Evolutionary conservation across 345 rosid species (phyloP), one percentile per base, ranked within the genome.

Genomic region (Litchi chinensis): DNA sequence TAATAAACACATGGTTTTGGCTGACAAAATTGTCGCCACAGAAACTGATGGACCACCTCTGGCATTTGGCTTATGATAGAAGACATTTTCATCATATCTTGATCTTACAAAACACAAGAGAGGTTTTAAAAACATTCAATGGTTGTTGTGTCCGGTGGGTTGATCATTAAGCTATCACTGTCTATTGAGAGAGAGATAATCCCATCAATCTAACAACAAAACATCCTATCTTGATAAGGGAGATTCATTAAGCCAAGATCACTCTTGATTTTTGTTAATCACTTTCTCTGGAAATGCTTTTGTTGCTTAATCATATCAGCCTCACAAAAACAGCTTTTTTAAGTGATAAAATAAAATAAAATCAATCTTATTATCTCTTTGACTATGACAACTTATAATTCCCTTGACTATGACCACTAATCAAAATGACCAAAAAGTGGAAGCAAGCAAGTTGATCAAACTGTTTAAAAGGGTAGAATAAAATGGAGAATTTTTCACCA

Each of bases 41-140:
- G 10, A 79, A 80, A 65, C 76, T 73, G 82, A 83, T 79, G 91
- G 93, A 87, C 91, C 91, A 88, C 89, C 65, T 68, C 16, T 63
- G 56, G 28, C 40, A 62, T 43, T 78, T 79, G 79, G 83, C 78
- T 77, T 77, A 65, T 79, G 73, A 80, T 21, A 82, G 54, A 71
- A 63, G 80, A 46, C 48, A 65, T 73, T 46, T 40, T 39, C 16
- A 32, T 56, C 16, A 6, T 19, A 59, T 75, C 19, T 76, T 65
- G 70, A 77, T 80, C 66, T 72, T 73, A 18, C 46, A 21, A 52
- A 24, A 44, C 70, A 43, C 50, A 39, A 62, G 37, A 70, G 59
- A 74, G 18, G 57, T 50, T 62, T 32, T 32, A 7, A 46, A 50
- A 73, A 66, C 75, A 79, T 77, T 78, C 79, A 79, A 76, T 73